A percentile compares a stretch with the other conserved stretches of the same genome.
These are phyloP conservation scores for Colletotrichum kahawae DNA, from an alignment of 2,329 filamentous ascomycete species.

Conservation along the genomic window DNA sequence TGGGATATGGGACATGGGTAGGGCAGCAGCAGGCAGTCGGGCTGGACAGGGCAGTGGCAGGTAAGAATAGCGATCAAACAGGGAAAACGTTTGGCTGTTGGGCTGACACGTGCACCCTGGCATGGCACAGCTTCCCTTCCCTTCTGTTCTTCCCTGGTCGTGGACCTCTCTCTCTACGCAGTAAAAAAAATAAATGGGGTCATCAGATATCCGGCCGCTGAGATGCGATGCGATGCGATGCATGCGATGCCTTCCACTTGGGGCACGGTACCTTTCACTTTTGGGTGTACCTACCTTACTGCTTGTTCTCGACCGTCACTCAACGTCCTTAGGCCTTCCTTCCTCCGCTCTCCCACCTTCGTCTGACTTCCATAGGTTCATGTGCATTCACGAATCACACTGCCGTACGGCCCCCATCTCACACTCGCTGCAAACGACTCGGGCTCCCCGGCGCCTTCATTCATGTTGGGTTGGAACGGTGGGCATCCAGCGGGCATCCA, in stretches of 20 bases:
- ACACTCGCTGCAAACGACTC: not conserved
- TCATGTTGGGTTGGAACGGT: not conserved
- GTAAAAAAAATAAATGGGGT: not conserved
- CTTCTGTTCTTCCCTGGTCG: not conserved
- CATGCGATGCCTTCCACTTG: not conserved
- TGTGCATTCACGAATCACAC: not conserved
- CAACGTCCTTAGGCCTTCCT: not conserved
- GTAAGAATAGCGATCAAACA: constrained; percentile 15
- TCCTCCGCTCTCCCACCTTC: not conserved
- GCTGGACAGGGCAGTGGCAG: constrained; percentile 3
- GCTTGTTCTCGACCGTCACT: not conserved
- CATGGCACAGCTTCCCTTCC: constrained; percentile 6
- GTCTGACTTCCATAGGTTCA: not conserved
- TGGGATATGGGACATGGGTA: not conserved
- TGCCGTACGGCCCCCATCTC: not conserved
- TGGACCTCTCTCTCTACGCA: not conserved
- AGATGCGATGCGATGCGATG: not conserved
- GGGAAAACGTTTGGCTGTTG: constrained; percentile 18
- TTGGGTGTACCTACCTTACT: not conserved
- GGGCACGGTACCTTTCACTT: not conserved
- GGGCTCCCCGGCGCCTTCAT: not conserved
- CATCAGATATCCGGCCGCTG: not conserved
- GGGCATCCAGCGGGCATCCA: not conserved
- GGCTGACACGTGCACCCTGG: constrained; percentile 24
- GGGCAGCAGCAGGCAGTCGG: not conserved